Conservation (phyloP, 1,139 yeast species). For the Saccharomyces hybrid region DNA sequence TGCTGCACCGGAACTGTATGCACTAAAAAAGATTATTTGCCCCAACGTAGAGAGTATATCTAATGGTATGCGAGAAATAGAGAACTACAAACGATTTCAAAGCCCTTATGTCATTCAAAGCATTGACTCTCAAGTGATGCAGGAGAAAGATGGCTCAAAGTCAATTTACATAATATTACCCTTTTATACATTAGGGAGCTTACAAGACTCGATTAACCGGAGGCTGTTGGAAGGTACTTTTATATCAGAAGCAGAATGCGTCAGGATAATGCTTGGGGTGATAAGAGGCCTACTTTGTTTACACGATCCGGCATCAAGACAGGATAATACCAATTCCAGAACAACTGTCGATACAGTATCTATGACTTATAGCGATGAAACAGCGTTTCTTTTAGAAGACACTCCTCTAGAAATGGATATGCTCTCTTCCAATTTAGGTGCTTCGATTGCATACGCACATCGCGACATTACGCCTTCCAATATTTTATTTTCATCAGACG, state of each 20-base stretch:
- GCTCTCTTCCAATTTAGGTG: slow-evolving; percentile 8
- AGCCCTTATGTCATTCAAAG: slow-evolving; percentile 62
- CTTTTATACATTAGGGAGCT: slow-evolving; percentile 59
- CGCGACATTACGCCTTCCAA: slow-evolving; percentile 85
- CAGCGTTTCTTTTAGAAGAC: slow-evolving; percentile 18
- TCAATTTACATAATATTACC: slow-evolving; percentile 76
- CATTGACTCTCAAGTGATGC: slow-evolving; percentile 62
- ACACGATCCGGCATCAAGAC: slow-evolving; percentile 41
- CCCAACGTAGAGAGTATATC: slow-evolving; percentile 62
- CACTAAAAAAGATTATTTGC: slow-evolving; percentile 79
- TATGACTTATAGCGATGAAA: slow-evolving; percentile 20
- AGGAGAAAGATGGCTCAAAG: slow-evolving; percentile 71
- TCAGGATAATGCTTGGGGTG: slow-evolving; percentile 56
- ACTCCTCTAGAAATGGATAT: slow-evolving; percentile 25
- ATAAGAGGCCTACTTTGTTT: slow-evolving; percentile 68
- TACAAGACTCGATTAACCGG: slow-evolving; percentile 68
- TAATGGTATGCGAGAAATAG: slow-evolving; percentile 68
- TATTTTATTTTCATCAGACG: slow-evolving; percentile 68
- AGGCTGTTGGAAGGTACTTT: slow-evolving; percentile 48
- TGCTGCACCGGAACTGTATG: slow-evolving; percentile 46
- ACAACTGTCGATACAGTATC: slow-evolving; percentile 18
- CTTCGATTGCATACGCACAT: slow-evolving; percentile 61
- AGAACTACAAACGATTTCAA: slow-evolving; percentile 62
- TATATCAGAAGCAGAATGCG: slow-evolving; percentile 55
- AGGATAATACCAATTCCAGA: slow-evolving; percentile 10